A percentile compares a stretch with the other conserved stretches of the same genome.
Evolutionary conservation across 345 rosid genomes (phyloP).

Genomic region (Abelmoschus esculentus): DNA sequence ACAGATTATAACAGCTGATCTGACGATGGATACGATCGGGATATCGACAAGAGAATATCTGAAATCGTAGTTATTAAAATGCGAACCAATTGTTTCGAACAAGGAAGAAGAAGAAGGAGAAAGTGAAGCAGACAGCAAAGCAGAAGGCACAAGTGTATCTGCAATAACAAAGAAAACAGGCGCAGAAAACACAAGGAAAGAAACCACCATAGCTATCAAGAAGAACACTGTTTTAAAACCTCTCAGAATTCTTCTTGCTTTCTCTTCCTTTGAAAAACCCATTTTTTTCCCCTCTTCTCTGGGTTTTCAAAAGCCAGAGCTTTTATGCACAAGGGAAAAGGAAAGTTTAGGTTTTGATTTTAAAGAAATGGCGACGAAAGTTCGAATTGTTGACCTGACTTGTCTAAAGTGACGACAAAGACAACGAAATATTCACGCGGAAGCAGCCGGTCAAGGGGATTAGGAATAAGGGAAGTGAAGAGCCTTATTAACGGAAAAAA

Average conservation of each 20-base stretch:
- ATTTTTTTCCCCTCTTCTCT: slow-evolving; percentile 18
- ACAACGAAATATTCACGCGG: slow-evolving; percentile 3
- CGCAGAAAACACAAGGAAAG: slow-evolving; percentile 75
- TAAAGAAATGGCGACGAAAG: not conserved
- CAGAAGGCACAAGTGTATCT: slow-evolving; percentile 74
- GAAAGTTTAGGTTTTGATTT: not conserved
- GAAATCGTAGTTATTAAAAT: slow-evolving; percentile 30
- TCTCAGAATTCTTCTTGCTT: slow-evolving; percentile 37
- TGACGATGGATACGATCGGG: slow-evolving; percentile 60
- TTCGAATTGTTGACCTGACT: slow-evolving; percentile 9
- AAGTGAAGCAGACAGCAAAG: slow-evolving; percentile 61
- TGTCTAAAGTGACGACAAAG: not conserved
- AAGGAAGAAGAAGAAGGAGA: slow-evolving; percentile 31
- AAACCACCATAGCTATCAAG: slow-evolving; percentile 59
- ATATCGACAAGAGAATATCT: slow-evolving; percentile 79
- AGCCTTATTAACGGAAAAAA: slow-evolving; percentile 10
- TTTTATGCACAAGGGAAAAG: slow-evolving; percentile 6
- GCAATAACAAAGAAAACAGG: slow-evolving; percentile 71
- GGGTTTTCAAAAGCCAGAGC: not conserved
- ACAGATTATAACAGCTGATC: slow-evolving; percentile 89
- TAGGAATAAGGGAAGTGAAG: not conserved
- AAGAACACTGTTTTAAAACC: slow-evolving; percentile 66
- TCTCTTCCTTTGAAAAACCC: slow-evolving; percentile 72
- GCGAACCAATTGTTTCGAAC: slow-evolving; percentile 18
- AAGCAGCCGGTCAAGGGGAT: not conserved